Conservation (phyloP, 306 rosid species). For the Purshia tridentata region DNA sequence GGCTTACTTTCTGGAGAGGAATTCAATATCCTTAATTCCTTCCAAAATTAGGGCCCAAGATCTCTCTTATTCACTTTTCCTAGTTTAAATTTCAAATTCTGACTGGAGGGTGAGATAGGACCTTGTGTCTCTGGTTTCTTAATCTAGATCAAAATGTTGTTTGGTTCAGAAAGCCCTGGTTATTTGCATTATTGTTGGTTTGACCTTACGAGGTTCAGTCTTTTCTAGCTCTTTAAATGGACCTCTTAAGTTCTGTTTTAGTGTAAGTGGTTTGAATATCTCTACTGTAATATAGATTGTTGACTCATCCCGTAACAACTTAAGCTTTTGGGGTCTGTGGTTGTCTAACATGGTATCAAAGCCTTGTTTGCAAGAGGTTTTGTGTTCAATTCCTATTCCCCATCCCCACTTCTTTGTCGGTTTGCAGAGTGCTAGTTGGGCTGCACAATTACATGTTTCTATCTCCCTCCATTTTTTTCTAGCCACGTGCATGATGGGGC, state of each 20-base stretch:
- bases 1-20: background rate
- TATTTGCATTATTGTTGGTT: background rate
- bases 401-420: too few species aligned
- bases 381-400: too few species aligned
- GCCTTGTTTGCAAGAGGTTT: too few species aligned
- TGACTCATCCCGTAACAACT: too few species aligned
- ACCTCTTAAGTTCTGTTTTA: background rate
- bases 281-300: too few species aligned
- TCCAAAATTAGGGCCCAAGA: background rate
- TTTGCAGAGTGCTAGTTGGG: too few species aligned
- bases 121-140: background rate
- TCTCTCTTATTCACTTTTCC: background rate
- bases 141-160: background rate
- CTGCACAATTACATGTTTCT: too few species aligned
- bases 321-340: too few species aligned
- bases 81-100: background rate
- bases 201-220: background rate
- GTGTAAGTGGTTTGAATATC: background rate
- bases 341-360: too few species aligned
- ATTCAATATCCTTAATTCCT: background rate
- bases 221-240: background rate
- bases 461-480: too few species aligned
- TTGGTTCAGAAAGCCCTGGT: background rate
- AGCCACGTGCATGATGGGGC: too few species aligned
- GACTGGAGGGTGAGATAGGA: background rate